A percentile compares a stretch with the other conserved stretches of the same genome.
These are phyloP conservation scores for Cryptosporidium meleagridis DNA, from an alignment of 169 alveolate species.

Conservation along the genomic window DNA sequence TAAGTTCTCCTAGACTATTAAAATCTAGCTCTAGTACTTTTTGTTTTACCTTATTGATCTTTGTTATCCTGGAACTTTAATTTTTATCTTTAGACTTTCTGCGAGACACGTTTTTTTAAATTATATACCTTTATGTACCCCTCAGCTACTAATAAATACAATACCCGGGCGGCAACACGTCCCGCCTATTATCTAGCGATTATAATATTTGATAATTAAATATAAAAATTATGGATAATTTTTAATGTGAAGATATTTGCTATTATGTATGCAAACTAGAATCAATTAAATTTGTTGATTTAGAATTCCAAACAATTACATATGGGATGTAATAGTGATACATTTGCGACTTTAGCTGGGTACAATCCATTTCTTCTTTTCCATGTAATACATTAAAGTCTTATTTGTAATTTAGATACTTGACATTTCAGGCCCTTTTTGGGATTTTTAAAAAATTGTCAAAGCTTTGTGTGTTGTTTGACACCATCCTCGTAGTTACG, in stretches of 20 bases:
- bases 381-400: no score
- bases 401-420: no score
- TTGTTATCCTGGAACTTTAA: slow-evolving; percentile 4
- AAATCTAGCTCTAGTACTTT: not conserved
- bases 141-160: slow-evolving; percentile 5
- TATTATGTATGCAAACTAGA: no score
- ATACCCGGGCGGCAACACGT: not conserved
- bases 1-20: not conserved
- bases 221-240: no score
- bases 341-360: no score
- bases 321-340: no score
- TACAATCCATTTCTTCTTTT: no score
- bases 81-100: slow-evolving; percentile 8
- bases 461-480: not conserved
- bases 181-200: not conserved
- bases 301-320: no score
- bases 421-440: no score
- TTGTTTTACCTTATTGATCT: slow-evolving; percentile 11
- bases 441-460: no score
- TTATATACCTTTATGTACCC: slow-evolving; percentile 25
- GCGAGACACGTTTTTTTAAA: slow-evolving; percentile 17
- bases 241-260: no score
- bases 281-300: no score
- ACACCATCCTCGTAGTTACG: not conserved
- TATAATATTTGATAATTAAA: not conserved